These are phyloP conservation scores for Podila epicladia DNA, from an alignment of 192 early-diverging fungal species.

Conservation along the genomic window DNA sequence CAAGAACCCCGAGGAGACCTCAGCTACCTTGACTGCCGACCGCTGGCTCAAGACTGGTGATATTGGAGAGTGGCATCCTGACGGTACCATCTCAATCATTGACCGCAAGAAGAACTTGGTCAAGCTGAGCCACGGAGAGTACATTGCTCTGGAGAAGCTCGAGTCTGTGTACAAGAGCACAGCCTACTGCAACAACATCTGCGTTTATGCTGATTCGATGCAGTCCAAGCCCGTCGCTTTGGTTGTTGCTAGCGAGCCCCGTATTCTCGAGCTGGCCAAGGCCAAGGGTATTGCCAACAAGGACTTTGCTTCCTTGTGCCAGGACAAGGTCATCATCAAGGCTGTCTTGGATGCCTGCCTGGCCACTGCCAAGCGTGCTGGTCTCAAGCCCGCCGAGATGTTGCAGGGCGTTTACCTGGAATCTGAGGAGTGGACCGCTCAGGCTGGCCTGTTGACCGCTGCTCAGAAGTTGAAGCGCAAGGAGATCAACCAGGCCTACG, in stretches of 20 bases:
- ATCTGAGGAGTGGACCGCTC: slow-evolving; percentile 89
- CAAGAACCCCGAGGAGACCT: slow-evolving; percentile 73
- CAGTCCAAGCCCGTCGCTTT: slow-evolving; percentile 80
- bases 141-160: slow-evolving; percentile 94
- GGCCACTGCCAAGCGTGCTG: slow-evolving; percentile 68
- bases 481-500: slow-evolving; percentile 76
- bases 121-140: slow-evolving; percentile 91
- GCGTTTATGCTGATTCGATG: slow-evolving; percentile 79
- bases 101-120: slow-evolving; percentile 96
- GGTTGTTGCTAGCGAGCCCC: slow-evolving; percentile 72
- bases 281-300: slow-evolving; percentile 49
- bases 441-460: slow-evolving; percentile 90
- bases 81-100: slow-evolving; percentile 85
- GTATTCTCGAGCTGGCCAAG: slow-evolving; percentile 56
- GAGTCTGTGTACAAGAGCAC: slow-evolving; percentile 89
- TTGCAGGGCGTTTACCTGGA: slow-evolving; percentile 73
- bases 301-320: slow-evolving; percentile 64
- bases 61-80: slow-evolving; percentile 84
- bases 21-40: slow-evolving; percentile 74
- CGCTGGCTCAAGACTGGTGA: slow-evolving; percentile 93
- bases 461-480: slow-evolving; percentile 93
- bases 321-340: slow-evolving; percentile 60
- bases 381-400: slow-evolving; percentile 79
- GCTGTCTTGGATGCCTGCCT: slow-evolving; percentile 56
- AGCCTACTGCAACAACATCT: slow-evolving; percentile 78